These are phyloP conservation scores for Pseudisothecium myosuroides DNA, from an alignment of 225 moss, liverwort and hornwort species.

Conservation along the genomic window DNA sequence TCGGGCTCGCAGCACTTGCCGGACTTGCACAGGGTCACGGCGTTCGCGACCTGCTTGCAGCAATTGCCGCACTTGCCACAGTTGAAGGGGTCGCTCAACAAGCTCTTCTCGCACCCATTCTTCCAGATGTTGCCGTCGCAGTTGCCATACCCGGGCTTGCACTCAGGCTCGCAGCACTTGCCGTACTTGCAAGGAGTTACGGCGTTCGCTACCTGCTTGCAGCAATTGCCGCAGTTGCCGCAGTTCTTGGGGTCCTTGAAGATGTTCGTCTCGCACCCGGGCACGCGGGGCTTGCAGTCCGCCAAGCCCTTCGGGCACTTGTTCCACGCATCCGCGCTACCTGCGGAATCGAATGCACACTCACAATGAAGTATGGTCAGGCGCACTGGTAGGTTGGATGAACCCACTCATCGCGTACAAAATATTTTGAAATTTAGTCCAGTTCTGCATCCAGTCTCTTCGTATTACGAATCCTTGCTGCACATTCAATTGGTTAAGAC, in stretches of 20 bases:
- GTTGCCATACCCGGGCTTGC: too few relatives aligned
- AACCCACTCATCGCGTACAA: not conserved
- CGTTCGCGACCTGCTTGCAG: too few relatives aligned
- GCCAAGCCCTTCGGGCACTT: not conserved
- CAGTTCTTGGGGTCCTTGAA: not conserved
- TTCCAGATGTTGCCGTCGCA: too few relatives aligned
- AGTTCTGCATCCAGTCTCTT: not conserved
- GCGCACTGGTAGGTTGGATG: not conserved
- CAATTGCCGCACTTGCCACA: too few relatives aligned
- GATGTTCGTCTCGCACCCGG: not conserved
- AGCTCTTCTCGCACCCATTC: too few relatives aligned
- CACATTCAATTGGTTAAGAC: not conserved
- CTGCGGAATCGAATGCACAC: not conserved
- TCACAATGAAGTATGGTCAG: not conserved
- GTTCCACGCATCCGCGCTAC: not conserved
- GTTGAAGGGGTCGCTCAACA: too few relatives aligned
- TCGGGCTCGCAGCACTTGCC: too few relatives aligned
- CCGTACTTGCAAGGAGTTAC: too few relatives aligned
- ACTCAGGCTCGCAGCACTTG: too few relatives aligned
- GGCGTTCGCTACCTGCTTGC: too few relatives aligned
- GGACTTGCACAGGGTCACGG: too few relatives aligned
- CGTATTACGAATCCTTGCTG: too few relatives aligned
- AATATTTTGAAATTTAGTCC: not conserved
- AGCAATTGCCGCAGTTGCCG: not conserved
- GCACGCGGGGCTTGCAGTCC: not conserved